Base-by-base conservation (phyloP, 2,329 filamentous ascomycete genomes). In the Trichoderma sp. region DNA sequence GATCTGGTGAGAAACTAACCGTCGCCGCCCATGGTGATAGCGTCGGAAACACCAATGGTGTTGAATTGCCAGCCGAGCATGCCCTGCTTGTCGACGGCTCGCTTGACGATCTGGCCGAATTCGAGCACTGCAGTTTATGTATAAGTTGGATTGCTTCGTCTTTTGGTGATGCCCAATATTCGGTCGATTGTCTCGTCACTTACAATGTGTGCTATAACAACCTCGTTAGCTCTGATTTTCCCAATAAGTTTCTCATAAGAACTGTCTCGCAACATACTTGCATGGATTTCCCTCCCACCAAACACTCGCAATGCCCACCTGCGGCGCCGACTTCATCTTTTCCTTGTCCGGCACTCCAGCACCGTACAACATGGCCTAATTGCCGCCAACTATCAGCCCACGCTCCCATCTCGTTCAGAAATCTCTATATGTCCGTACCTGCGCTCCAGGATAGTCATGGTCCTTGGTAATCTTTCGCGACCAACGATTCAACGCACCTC, bases 231-330 rank as follows among this genome's bases (percentile, higher is more conserved):
- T 30, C 43, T 60, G 7, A 14, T 11, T 12, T 7, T 11, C n/a
- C 18, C n/a, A 24, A 24, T 1, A 4, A n/a, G 15, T 3, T 21
- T 11, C 6, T 12, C 9, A 12, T 12, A 7, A 11, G 30, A 15
- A 26, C 2, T 2, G 2, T 12, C 30, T 21, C n/a, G 0, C 39
- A 18, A 87, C 91, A 83, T 82, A 93, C 91, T 97, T 97, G 89
- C 95, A 98, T 47, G 95, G 93, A 80, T 98, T 98, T 32, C 95
- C 95, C 82, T 98, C 94, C 95, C 95, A 98, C 95, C 95, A 98
- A 5, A 98, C 93, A 6, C 92, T 94, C 8, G 94, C 92, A 78
- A 98, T 90, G 72, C 95, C 95, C 30, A 98, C 93, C 74, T 98
- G 95, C 14, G 95, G 93, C 68, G 92, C 92, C 71, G 88, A 95